phyloP scores from a whole-genome alignment of 257 asterid genomes.

The Plectranthus barbatus region DNA sequence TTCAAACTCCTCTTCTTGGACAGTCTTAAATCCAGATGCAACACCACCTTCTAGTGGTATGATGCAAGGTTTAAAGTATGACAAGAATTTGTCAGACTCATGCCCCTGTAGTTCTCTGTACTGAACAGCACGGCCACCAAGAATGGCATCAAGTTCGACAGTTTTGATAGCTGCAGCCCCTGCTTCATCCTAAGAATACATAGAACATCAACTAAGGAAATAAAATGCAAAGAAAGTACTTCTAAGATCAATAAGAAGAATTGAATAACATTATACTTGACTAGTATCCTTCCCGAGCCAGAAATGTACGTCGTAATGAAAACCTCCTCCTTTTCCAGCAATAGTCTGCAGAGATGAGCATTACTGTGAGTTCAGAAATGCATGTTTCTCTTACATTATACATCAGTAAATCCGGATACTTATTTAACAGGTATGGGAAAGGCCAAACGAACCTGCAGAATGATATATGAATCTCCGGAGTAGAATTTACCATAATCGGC shows the following conservation, averaged over 20 bases:
- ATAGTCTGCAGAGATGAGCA: conserved; percentile 37
- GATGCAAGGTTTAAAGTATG: conserved; percentile 86
- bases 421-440: conserved; percentile 1
- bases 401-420: background rate
- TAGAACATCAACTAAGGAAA: conserved; percentile 5
- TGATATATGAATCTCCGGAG: conserved; percentile 82
- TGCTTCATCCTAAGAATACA: conserved; percentile 70
- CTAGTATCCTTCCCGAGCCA: conserved; percentile 99
- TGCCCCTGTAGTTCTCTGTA: conserved; percentile 84
- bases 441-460: conserved; percentile 61
- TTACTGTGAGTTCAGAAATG: background rate
- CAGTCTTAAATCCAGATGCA: conserved; percentile 81
- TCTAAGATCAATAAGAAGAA: conserved; percentile 1
- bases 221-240: background rate
- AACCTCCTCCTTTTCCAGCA: conserved; percentile 86
- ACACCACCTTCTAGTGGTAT: conserved; percentile 92
- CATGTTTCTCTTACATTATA: background rate
- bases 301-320: conserved; percentile 73
- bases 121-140: conserved; percentile 95
- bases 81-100: conserved; percentile 82
- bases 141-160: conserved; percentile 83
- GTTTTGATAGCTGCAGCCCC: conserved; percentile 94
- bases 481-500: conserved; percentile 85
- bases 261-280: conserved; percentile 49
- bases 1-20: conserved; percentile 89